These are phyloP conservation scores for Tetrahymena elliotti DNA, from an alignment of 73 alveolate species.

Conservation along the genomic window DNA sequence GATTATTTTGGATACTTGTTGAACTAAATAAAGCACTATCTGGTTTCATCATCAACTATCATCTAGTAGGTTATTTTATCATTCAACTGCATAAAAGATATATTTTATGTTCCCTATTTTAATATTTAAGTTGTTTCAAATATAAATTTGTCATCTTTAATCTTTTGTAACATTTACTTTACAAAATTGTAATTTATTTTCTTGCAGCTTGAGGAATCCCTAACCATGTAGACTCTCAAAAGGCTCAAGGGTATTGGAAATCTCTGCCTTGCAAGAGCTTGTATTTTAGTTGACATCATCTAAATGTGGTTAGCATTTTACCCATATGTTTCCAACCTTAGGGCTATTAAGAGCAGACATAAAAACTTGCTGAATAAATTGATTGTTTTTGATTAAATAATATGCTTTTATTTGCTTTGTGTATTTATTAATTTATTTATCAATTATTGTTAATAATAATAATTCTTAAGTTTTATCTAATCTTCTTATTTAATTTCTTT, in stretches of 20 bases:
- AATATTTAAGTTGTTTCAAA: background rate
- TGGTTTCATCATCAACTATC: background rate
- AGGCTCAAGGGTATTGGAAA: background rate
- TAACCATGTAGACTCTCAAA: background rate
- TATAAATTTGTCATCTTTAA: background rate
- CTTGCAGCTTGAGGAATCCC: background rate
- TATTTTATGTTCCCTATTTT: background rate
- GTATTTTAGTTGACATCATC: background rate
- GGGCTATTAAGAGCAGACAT: background rate
- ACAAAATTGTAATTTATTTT: background rate
- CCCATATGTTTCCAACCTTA: background rate
- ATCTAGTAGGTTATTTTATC: background rate
- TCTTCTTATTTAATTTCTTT: background rate
- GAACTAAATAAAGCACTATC: background rate
- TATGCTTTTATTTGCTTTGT: background rate
- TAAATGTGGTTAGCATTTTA: background rate
- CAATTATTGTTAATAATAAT: background rate
- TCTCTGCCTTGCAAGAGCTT: background rate
- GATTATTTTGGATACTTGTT: background rate
- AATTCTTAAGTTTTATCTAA: background rate
- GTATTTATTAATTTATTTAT: background rate
- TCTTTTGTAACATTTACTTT: background rate
- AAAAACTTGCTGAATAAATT: too few relatives aligned
- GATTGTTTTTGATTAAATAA: background rate
- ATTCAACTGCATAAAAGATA: background rate